Conservation (phyloP, 176 grass and related monocot genomes). For the Oryza brachyantha region DNA sequence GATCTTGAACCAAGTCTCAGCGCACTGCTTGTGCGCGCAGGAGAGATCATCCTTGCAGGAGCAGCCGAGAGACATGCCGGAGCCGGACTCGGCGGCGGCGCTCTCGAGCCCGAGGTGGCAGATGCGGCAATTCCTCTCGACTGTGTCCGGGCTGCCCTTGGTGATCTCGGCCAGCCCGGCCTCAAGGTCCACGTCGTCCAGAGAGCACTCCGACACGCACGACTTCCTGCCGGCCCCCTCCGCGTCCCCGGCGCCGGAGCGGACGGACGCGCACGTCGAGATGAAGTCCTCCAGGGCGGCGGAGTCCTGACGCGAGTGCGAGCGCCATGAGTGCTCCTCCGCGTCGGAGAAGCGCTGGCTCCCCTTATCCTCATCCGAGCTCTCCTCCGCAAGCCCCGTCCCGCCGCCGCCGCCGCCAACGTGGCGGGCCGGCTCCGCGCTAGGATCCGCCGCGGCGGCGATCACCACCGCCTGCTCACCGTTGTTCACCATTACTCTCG, state of each 20-base stretch:
- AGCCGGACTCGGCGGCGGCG: constrained; percentile 56
- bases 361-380: constrained; percentile 31
- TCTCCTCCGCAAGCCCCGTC: constrained; percentile 2
- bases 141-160: constrained; percentile 56
- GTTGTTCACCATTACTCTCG: constrained; percentile 25
- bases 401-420: not conserved
- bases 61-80: constrained; percentile 81
- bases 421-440: constrained; percentile 28
- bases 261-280: constrained; percentile 34
- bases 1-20: constrained; percentile 99
- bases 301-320: constrained; percentile 51
- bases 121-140: constrained; percentile 85
- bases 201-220: constrained; percentile 71
- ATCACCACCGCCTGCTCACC: constrained; percentile 26
- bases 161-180: constrained; percentile 61
- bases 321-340: constrained; percentile 63
- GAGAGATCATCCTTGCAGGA: constrained; percentile 95
- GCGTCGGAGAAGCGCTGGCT: constrained; percentile 80
- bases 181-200: constrained; percentile 73
- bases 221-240: constrained; percentile 50
- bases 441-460: not conserved
- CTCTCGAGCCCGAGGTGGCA: constrained; percentile 88
- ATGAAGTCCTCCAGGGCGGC: constrained; percentile 41
- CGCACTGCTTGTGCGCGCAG: constrained; percentile 87
- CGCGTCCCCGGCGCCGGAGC: constrained; percentile 24